Conservation (phyloP, 1,284 basidiomycete genomes). For the Puccinia triticina region DNA sequence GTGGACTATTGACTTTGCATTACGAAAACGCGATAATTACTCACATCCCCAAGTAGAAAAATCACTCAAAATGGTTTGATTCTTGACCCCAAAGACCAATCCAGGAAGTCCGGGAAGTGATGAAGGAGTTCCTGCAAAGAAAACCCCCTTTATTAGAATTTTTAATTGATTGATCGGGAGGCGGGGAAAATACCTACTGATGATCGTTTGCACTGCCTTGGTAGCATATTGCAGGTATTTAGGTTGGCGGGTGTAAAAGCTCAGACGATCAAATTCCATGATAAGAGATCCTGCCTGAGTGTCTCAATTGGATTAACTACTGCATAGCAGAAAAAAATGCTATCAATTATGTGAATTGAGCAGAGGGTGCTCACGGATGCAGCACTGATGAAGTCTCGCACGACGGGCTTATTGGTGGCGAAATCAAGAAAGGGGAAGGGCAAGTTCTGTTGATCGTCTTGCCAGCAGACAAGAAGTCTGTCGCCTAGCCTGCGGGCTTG, state of each 20-base stretch:
- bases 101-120: constrained; percentile 36
- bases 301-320: background rate
- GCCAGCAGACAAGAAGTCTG: constrained; percentile 35
- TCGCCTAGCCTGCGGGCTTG: constrained; percentile 41
- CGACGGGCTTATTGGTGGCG: background rate
- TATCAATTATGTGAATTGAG: background rate
- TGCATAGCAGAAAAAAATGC: background rate
- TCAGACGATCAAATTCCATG: constrained; percentile 50
- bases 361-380: constrained; percentile 20
- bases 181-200: constrained; percentile 19
- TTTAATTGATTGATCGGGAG: background rate
- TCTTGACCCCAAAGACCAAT: constrained; percentile 30
- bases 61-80: constrained; percentile 35
- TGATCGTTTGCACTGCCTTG: constrained; percentile 29
- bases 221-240: constrained; percentile 43
- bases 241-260: constrained; percentile 32
- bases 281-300: constrained; percentile 45
- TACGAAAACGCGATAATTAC: background rate
- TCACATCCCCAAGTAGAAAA: constrained; percentile 40
- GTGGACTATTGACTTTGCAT: background rate
- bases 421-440: constrained; percentile 34
- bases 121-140: background rate
- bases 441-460: constrained; percentile 36
- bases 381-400: constrained; percentile 22
- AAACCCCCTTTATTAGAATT: background rate